Evolutionary conservation across 345 rosid genomes (phyloP), one percentile per base, ranked within the genome.

Genomic region (Rhizophora apiculata): DNA sequence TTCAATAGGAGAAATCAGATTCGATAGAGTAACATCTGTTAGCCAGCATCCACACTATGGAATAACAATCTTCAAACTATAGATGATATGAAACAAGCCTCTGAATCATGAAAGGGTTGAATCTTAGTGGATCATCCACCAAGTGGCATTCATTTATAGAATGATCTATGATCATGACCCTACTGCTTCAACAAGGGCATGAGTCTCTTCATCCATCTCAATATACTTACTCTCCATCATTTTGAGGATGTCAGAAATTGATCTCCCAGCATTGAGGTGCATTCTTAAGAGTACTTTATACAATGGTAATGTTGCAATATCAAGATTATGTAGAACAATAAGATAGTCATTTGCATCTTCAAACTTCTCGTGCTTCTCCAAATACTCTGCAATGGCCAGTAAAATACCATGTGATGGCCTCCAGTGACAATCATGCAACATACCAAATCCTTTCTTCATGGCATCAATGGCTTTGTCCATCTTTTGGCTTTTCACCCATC

Each of bases 391-490:
- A 20, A 89, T 76, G 36, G 83, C 72, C 73, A 82, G 55, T 36
- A 86, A 63, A 46, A 77, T 67, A 32, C 27, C 70, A 8, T 82
- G 75, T 0, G 89, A 77, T 1, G 89, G 87, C 21, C 86, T 86
- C 95, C 89, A 86, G 1, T 82, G 67, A 72, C 89, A 85, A 19
- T 62, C 37, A 65, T 81, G 78, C 84, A 84, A 64, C 77, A 81
- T 57, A 15, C 70, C 7, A 46, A 86, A 75, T n/a, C 75, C 83
- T 69, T 65, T 67, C 79, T 67, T 81, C 89, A 86, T 76, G 49
- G 89, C 87, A 72, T 74, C 71, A 22, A 85, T 55, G 39, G 89
- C 91, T 68, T 86, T 83, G n/a, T 71, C 83, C 86, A 86, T 84
- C 62, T 76, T 68, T 55, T 66, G 62, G 70, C 74, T 65, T 63